These are phyloP conservation scores for Bolboschoenoplectus hybrid DNA, from an alignment of 202 grass and related monocot species.

Conservation along the genomic window DNA sequence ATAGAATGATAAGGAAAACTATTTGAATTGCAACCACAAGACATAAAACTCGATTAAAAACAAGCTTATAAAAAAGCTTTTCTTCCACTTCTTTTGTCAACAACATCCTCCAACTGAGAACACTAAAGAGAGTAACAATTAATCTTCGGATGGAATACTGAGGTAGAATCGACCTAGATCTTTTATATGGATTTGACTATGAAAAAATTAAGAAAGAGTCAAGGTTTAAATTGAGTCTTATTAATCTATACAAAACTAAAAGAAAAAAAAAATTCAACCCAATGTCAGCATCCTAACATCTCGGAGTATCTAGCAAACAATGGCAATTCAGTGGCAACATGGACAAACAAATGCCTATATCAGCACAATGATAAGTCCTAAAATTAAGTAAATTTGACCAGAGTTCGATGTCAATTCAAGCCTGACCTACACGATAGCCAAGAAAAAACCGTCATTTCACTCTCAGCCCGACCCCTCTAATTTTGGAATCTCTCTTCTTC, in stretches of 20 bases:
- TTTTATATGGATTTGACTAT: slow-evolving; percentile 1
- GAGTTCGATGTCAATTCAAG: slow-evolving; percentile 23
- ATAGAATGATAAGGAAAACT: neutral
- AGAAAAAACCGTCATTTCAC: slow-evolving; percentile 19
- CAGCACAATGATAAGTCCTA: slow-evolving; percentile 35
- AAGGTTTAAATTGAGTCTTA: slow-evolving; percentile 18
- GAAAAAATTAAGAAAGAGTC: neutral
- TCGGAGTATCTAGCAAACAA: neutral
- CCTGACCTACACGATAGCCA: slow-evolving; percentile 1
- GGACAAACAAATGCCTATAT: slow-evolving; percentile 1
- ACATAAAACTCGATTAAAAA: neutral
- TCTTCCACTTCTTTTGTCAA: neutral
- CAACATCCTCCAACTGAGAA: neutral
- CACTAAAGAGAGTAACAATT: slow-evolving; percentile 19
- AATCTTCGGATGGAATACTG: neutral
- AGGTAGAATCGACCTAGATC: neutral
- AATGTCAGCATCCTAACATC: slow-evolving; percentile 24
- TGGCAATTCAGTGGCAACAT: slow-evolving; percentile 7
- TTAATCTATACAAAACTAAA: slow-evolving; percentile 28
- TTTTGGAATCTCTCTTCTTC: neutral
- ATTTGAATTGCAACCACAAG: neutral
- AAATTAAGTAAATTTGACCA: slow-evolving; percentile 31
- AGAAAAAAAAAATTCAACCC: slow-evolving; percentile 5
- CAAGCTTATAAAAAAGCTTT: neutral
- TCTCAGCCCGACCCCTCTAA: neutral